Base-by-base conservation (phyloP, 2,329 filamentous ascomycete species). In the Talaromyces sp. region DNA sequence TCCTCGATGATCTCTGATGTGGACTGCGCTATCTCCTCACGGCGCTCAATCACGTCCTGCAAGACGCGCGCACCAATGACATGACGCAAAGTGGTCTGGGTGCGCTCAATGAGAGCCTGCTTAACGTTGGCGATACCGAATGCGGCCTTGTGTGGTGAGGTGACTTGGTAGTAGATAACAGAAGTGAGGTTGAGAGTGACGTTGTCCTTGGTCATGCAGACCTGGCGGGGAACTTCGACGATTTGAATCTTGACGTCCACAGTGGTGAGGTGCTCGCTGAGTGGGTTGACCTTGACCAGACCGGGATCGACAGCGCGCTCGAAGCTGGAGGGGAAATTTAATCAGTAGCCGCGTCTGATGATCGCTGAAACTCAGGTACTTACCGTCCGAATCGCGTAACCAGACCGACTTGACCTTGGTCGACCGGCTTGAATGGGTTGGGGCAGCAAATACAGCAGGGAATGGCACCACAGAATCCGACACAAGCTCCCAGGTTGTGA, bases 131-230 rank as follows among this genome's bases (percentile, higher is more conserved):
- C 82, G 72, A 99, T 97, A 63, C 94, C 94, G 71, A 97, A 99
- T 55, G 94, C 93, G 54, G 93, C 91, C 78, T 96, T 97, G 83
- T 97, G 93, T 1, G 94, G 94, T 24, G 89, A 89, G 50, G 88
- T 89, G 69, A 99, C 93, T 81, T 96, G 92, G 80, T 99, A 99
- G 83, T 99, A 99, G 77, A 99, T 97, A 71, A 99, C 94, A 5
- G 90, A 96, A 43, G 92, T 97, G 63, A 99, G 82, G 66, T 39
- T 39, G n/a, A 39, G 36, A 20, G 36, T 39, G 36, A 39, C 94
- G 68, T 99, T 99, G 81, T 99, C 94, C 80, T 97, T 97, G 73
- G 94, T 99, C 92, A 99, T 99, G 82, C 94, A 97, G 57, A 93
- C 86, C 77, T 99, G 94, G 76, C 92, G 86, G 16, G 93, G 93